Conservation (phyloP, 345 rosid species). For the Camelina laxa region DNA sequence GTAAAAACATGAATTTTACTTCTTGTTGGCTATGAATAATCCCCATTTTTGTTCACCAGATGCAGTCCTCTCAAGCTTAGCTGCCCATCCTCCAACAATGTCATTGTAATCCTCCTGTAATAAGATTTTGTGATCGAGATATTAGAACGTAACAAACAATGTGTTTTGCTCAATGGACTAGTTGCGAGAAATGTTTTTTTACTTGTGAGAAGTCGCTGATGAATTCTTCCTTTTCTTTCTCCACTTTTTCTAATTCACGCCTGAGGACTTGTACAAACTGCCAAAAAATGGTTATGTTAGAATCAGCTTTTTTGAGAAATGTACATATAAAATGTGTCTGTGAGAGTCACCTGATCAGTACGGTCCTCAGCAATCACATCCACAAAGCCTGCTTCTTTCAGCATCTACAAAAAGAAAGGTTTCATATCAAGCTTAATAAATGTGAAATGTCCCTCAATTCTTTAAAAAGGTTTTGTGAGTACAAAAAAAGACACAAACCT, state of each 20-base stretch:
- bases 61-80: constrained; percentile 65
- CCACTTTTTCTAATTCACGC: constrained; percentile 64
- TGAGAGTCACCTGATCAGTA: constrained; percentile 69
- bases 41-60: constrained; percentile 85
- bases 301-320: not conserved
- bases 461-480: not conserved
- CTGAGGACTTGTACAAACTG: constrained; percentile 77
- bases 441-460: not conserved
- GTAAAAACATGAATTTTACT: no score
- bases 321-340: not conserved
- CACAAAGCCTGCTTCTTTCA: constrained; percentile 79
- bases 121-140: not conserved
- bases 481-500: constrained; percentile 48
- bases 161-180: not conserved
- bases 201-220: constrained; percentile 78
- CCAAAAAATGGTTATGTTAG: not conserved
- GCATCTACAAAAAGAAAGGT: constrained; percentile 59
- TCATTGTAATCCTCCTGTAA: constrained; percentile 76
- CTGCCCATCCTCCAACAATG: constrained; percentile 78
- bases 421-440: not conserved
- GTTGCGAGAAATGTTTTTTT: not conserved
- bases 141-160: not conserved
- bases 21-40: constrained; percentile 59
- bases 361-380: constrained; percentile 83
- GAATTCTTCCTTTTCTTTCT: constrained; percentile 77